Evolutionary conservation across 768 basidiomycete genomes (phyloP).

Genomic region (Macrolepiota fuliginosa): DNA sequence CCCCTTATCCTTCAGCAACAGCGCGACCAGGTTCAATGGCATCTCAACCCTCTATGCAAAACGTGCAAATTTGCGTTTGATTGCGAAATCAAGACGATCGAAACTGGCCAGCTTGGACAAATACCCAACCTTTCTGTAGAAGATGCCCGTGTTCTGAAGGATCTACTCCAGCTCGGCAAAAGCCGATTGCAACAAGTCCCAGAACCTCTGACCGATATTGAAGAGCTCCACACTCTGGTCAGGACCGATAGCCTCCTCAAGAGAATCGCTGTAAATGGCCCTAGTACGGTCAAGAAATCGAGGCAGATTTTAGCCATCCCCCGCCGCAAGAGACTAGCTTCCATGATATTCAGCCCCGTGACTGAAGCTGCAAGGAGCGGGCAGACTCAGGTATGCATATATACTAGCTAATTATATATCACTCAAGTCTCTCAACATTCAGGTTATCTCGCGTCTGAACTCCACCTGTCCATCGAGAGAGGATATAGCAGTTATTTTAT

Average conservation of each 20-base stretch:
- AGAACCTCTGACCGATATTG: conserved; percentile 38
- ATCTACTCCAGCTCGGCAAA: conserved; percentile 30
- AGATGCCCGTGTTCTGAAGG: conserved; percentile 38
- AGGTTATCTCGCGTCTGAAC: conserved; percentile 43
- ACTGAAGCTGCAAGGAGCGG: conserved; percentile 36
- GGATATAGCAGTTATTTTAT: conserved; percentile 44
- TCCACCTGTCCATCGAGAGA: conserved; percentile 42
- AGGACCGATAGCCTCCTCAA: conserved; percentile 25
- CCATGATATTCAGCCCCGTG: conserved; percentile 29
- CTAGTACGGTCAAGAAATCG: conserved; percentile 36
- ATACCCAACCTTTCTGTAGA: conserved; percentile 49
- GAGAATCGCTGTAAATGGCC: conserved; percentile 27
- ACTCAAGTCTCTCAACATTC: conserved; percentile 5
- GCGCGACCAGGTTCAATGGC: conserved; percentile 39
- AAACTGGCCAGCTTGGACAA: conserved; percentile 37
- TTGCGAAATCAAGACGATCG: conserved; percentile 32
- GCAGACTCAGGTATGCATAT: conserved; percentile 29
- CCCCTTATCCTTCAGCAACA: conserved; percentile 35
- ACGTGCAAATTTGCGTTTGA: conserved; percentile 38
- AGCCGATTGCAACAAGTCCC: conserved; percentile 3
- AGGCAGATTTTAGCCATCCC: conserved; percentile 31
- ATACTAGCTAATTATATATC: neutral
- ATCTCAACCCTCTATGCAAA: conserved; percentile 47
- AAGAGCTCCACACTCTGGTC: conserved; percentile 42
- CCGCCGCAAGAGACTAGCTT: conserved; percentile 10